Evolutionary conservation across 73 alveolate genomes (phyloP), one percentile per base, ranked within the genome.

Genomic region (Stentor roeselii): DNA sequence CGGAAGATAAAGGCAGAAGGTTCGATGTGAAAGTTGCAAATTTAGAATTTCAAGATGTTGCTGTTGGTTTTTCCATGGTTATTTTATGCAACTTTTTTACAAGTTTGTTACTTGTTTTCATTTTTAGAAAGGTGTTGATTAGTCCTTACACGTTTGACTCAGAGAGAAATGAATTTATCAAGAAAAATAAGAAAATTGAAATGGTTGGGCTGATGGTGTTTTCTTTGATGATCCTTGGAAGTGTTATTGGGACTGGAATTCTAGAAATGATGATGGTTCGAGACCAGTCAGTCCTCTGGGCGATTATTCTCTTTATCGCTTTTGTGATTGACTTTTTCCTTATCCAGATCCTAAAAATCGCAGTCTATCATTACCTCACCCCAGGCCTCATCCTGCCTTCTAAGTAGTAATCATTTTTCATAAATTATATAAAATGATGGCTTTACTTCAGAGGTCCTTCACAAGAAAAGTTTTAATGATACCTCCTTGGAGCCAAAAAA

Each of bases 401-500:
- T 50, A 50, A 21, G 6, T 50, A 50, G 21, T 50, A n/a, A n/a
- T n/a, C n/a, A n/a, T n/a, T n/a, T n/a, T n/a, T n/a, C n/a, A n/a
- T n/a, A n/a, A n/a, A n/a, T n/a, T n/a, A n/a, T n/a, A n/a, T n/a
- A n/a, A n/a, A n/a, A n/a, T n/a, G n/a, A n/a, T n/a, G n/a, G n/a
- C n/a, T n/a, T n/a, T n/a, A 50, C 67, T 50, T 50, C 67, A 21
- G 21, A 50, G 67, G 67, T 50, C 21, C 21, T 50, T 50, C 21
- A 21, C 67, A 11, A 21, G 30, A 50, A 50, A 50, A 21, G 6
- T 50, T 50, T n/a, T n/a, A n/a, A 50, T 67, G 14, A 14, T 85
- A 3, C 90, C 90, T 3, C 82, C 60, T 34, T 86, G 88, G 78
- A 82, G 60, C 78, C 30, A 86, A 60, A 37, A 59, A 37, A 86